These are phyloP conservation scores for Fusarium solani-melongenae DNA, from an alignment of 2,329 filamentous ascomycete species.

Conservation along the genomic window DNA sequence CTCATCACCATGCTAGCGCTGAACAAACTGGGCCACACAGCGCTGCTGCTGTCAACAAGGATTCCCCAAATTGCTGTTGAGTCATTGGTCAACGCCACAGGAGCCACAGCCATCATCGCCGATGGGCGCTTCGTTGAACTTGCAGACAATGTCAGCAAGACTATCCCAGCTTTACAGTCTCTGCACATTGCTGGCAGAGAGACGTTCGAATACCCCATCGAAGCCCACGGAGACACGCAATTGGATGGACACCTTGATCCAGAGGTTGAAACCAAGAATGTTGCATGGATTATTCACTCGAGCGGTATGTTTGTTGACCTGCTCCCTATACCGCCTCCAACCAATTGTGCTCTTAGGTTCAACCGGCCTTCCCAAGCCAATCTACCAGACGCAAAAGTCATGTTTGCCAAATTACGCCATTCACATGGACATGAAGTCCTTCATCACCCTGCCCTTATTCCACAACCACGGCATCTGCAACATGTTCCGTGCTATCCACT, in stretches of 20 bases:
- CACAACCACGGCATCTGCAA: background rate
- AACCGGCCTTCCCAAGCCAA: background rate
- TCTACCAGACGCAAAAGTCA: background rate
- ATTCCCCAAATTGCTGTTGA: background rate
- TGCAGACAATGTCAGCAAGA: background rate
- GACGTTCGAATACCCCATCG: background rate
- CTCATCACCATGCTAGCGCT: background rate
- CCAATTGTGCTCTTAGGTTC: background rate
- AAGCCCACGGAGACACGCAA: background rate
- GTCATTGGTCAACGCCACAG: background rate
- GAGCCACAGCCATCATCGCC: background rate
- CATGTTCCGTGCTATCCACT: background rate
- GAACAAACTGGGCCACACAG: background rate
- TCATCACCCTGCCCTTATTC: background rate
- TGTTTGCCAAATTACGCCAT: background rate
- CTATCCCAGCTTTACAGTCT: background rate
- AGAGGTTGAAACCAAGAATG: background rate
- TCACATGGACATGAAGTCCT: background rate
- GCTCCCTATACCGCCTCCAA: background rate
- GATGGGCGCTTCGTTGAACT: background rate
- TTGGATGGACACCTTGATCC: background rate
- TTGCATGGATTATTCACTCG: background rate
- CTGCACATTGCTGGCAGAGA: background rate
- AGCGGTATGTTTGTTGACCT: background rate
- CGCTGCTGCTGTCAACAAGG: background rate